phyloP scores from a whole-genome alignment of 345 rosid species.

The Eucalyptus pumila region DNA sequence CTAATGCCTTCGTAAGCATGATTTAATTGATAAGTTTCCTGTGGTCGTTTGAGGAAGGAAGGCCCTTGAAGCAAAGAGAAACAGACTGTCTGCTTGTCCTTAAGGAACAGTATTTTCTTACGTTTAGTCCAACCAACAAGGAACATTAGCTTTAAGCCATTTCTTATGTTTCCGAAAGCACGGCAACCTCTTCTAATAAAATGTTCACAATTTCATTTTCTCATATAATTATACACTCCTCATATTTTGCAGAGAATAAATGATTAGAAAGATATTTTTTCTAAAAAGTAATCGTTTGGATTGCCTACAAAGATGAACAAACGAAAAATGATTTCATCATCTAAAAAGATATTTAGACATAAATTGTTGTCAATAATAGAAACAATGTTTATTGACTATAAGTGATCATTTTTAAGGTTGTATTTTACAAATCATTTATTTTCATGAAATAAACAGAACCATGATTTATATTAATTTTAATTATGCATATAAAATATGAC shows the following conservation, averaged over 20 bases:
- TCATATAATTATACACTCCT: fast-evolving
- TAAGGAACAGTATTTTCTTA: background rate
- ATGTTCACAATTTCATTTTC: background rate
- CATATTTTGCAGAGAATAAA: background rate
- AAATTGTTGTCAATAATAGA: too few relatives aligned
- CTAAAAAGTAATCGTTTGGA: fast-evolving
- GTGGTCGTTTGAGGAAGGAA: background rate
- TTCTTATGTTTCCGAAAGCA: background rate
- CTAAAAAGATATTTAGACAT: too few relatives aligned
- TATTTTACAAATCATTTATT: too few relatives aligned
- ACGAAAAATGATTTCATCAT: fast-evolving
- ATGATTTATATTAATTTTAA: background rate
- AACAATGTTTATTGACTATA: too few relatives aligned
- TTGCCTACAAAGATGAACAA: fast-evolving
- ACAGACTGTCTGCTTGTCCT: background rate
- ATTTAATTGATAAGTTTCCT: background rate
- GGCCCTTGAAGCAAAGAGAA: background rate
- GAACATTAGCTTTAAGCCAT: background rate
- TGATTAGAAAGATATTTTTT: too few relatives aligned
- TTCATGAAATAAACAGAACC: fast-evolving
- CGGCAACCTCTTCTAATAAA: background rate
- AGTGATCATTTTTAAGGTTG: fast-evolving
- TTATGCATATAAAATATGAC: background rate
- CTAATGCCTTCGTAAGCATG: background rate
- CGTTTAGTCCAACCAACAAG: background rate